phyloP scores from a whole-genome alignment of 2,329 filamentous ascomycete genomes.

The Emericellopsis atlantica region DNA sequence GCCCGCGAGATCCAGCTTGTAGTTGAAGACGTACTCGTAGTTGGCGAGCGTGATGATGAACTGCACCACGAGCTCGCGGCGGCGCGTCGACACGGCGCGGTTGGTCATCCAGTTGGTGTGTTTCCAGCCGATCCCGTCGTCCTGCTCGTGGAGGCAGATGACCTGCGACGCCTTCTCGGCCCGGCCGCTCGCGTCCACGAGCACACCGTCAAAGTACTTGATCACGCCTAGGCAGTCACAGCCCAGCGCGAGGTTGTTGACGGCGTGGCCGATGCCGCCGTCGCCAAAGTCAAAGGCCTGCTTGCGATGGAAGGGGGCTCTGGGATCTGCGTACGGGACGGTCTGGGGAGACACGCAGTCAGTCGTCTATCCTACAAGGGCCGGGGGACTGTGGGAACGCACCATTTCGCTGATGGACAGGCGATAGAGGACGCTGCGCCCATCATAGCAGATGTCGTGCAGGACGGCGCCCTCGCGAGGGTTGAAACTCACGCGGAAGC shows the following conservation, averaged over 20 bases:
- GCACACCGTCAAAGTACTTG: slow-evolving; percentile 46
- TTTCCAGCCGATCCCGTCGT: slow-evolving; percentile 60
- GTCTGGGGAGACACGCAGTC: slow-evolving; percentile 18
- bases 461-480: slow-evolving; percentile 58
- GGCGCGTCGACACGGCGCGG: slow-evolving; percentile 45
- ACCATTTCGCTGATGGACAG: slow-evolving; percentile 53
- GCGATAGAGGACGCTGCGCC: slow-evolving; percentile 52
- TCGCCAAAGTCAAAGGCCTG: slow-evolving; percentile 64
- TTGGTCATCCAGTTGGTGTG: slow-evolving; percentile 57
- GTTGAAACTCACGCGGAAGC: slow-evolving; percentile 57
- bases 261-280: slow-evolving; percentile 50
- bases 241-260: slow-evolving; percentile 56
- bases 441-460: slow-evolving; percentile 57
- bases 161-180: slow-evolving; percentile 41
- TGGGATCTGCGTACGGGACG: slow-evolving; percentile 55
- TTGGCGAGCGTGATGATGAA: slow-evolving; percentile 58
- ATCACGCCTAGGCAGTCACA: slow-evolving; percentile 61
- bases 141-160: slow-evolving; percentile 58
- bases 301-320: slow-evolving; percentile 54
- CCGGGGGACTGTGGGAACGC: too few relatives aligned
- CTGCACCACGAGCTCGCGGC: slow-evolving; percentile 52
- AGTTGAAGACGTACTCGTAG: slow-evolving; percentile 50
- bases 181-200: slow-evolving; percentile 39
- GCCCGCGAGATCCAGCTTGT: slow-evolving; percentile 47
- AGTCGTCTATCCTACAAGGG: too few relatives aligned